phyloP scores from a whole-genome alignment of 495 filamentous ascomycete genomes.

The Chaetomidium leptoderma region DNA sequence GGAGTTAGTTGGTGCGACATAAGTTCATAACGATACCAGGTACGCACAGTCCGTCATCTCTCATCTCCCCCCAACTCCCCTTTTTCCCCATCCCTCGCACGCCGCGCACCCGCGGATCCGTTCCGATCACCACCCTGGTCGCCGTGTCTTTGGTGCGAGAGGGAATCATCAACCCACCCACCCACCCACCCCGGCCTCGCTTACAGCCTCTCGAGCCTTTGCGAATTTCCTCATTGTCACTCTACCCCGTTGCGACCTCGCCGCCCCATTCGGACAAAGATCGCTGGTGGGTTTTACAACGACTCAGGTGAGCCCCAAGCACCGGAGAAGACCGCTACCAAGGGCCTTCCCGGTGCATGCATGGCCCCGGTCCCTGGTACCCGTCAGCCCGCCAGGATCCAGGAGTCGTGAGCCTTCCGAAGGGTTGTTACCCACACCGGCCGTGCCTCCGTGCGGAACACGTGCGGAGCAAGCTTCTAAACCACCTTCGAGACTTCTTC shows the following conservation, averaged over 20 bases:
- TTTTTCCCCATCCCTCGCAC: background rate
- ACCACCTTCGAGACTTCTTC: conserved; percentile 3
- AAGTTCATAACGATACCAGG: no score
- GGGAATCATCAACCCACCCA: background rate
- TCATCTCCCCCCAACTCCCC: background rate
- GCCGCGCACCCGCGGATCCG: background rate
- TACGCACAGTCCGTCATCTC: conserved; percentile 3
- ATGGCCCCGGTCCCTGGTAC: conserved; percentile 21
- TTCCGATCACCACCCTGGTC: conserved; percentile 6
- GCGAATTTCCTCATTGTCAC: background rate
- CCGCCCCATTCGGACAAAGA: background rate
- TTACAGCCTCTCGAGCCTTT: background rate
- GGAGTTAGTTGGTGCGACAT: no score
- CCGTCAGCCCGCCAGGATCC: conserved; percentile 21
- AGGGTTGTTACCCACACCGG: conserved; percentile 18
- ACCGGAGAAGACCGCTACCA: background rate
- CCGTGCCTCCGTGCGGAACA: conserved; percentile 27
- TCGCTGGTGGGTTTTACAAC: conserved; percentile 4
- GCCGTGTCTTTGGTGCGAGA: background rate
- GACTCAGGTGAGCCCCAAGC: background rate
- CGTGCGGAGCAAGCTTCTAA: no score
- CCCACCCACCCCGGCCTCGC: conserved; percentile 11
- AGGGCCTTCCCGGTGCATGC: conserved; percentile 13
- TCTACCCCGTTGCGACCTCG: background rate
- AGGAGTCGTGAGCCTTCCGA: conserved; percentile 12